Percentiles rank a stretch among this genome's conserved stretches.
Evolutionary conservation across 1,139 yeast species (phyloP).

Genomic region (Sugiyamaella xylanicola): DNA sequence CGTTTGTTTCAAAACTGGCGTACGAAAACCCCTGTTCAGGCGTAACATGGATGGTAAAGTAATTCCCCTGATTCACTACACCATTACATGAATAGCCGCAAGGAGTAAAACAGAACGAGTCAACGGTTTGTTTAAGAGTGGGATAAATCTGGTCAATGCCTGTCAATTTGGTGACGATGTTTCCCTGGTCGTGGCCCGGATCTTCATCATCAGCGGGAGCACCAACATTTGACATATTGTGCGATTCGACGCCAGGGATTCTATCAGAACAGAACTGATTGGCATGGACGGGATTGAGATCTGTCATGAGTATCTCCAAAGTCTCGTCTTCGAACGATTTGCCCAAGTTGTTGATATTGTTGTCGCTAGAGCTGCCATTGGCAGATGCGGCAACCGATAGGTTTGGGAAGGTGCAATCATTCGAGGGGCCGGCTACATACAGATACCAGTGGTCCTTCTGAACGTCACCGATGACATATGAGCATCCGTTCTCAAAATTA

Average conservation of each 20-base stretch:
- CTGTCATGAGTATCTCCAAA: constrained; percentile 90
- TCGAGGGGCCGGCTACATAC: constrained; percentile 59
- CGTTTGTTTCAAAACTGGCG: constrained; percentile 93
- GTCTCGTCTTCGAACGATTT: constrained; percentile 62
- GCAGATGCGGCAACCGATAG: constrained; percentile 17
- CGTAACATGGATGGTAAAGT: constrained; percentile 91
- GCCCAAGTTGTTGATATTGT: background rate
- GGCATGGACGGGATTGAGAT: constrained; percentile 62
- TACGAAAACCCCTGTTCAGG: constrained; percentile 95
- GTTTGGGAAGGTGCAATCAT: background rate
- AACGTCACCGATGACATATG: constrained; percentile 79
- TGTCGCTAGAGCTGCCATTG: constrained; percentile 20
- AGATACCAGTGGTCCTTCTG: constrained; percentile 90
- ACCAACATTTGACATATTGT: constrained; percentile 41
- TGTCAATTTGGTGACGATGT: constrained; percentile 62
- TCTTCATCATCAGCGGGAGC: constrained; percentile 58
- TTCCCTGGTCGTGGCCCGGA: constrained; percentile 78
- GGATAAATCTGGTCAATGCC: constrained; percentile 63
- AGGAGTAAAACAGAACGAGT: constrained; percentile 92
- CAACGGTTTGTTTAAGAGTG: constrained; percentile 48
- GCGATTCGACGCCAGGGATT: constrained; percentile 45
- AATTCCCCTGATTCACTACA: constrained; percentile 58
- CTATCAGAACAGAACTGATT: constrained; percentile 62
- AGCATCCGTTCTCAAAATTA: constrained; percentile 57
- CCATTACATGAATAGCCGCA: constrained; percentile 95